Evolutionary conservation across 208 protist genomes (phyloP).

Genomic region (Acanthamoeba divionensis): DNA sequence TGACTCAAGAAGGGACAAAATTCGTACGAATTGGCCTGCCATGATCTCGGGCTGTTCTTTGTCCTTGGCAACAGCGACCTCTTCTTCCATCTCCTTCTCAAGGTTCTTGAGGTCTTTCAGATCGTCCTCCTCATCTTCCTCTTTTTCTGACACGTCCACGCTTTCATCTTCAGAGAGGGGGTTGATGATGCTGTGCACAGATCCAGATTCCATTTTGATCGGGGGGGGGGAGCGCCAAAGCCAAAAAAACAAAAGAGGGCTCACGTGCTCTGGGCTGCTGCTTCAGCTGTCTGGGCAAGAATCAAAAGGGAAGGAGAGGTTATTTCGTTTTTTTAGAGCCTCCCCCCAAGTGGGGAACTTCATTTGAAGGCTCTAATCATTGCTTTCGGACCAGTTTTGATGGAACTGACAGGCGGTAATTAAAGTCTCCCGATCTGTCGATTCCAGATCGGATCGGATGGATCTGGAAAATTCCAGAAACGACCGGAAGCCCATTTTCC

Average conservation of each 20-base stretch:
- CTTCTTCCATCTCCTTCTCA: slow-evolving; percentile 12
- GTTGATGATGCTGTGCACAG: not conserved
- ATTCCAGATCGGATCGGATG: too few relatives aligned
- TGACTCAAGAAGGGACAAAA: not conserved
- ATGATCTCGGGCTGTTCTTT: slow-evolving; percentile 8
- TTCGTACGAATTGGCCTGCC: slow-evolving; percentile 16
- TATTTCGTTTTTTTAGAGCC: too few relatives aligned
- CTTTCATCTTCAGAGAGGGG: not conserved
- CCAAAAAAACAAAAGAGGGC: not conserved
- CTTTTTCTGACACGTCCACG: not conserved
- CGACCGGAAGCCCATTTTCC: too few relatives aligned
- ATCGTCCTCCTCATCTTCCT: not conserved
- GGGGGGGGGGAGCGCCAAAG: not conserved
- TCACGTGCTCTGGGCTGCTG: not conserved
- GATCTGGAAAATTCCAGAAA: too few relatives aligned
- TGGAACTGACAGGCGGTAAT: too few relatives aligned
- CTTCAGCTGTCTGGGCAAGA: not conserved
- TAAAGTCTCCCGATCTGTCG: too few relatives aligned
- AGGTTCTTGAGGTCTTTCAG: slow-evolving; percentile 18
- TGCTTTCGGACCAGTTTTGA: too few relatives aligned
- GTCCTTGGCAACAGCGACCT: not conserved
- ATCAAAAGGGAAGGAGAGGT: not conserved
- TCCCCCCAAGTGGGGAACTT: too few relatives aligned
- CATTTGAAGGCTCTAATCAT: too few relatives aligned
- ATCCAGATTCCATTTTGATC: not conserved